Percentiles rank a stretch among this genome's conserved stretches.
Conservation (phyloP, 2,329 filamentous ascomycete species). For the Trichoderma oligosporum region DNA sequence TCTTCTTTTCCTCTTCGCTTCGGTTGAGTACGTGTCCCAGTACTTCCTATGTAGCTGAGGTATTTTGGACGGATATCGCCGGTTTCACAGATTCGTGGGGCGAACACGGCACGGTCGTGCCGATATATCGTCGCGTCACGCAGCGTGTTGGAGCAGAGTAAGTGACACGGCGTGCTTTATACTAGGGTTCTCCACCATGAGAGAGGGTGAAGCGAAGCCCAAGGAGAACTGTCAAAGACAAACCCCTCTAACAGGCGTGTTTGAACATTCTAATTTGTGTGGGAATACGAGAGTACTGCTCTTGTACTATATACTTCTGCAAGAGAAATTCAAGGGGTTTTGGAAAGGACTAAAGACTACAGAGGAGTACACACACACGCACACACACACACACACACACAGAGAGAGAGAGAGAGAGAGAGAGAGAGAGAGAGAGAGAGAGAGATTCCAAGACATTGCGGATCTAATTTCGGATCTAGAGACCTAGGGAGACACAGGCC, state of each 20-base stretch:
- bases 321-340: not conserved
- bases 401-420: not conserved
- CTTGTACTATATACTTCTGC: not conserved
- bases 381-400: no score
- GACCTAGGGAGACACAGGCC: not conserved
- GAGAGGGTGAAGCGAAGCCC: not conserved
- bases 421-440: not conserved
- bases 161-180: not conserved
- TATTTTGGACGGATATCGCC: not conserved
- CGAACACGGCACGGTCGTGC: not conserved
- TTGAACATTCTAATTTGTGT: not conserved
- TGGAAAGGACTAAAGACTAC: not conserved
- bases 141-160: not conserved
- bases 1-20: not conserved
- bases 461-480: not conserved
- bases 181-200: not conserved
- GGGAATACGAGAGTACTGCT: not conserved
- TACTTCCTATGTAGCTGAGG: not conserved
- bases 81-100: not conserved
- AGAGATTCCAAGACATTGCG: not conserved
- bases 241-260: not conserved
- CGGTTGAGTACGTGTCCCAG: not conserved
- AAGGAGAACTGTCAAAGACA: not conserved
- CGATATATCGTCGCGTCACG: not conserved
- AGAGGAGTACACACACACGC: no score